These are phyloP conservation scores for Pseudocercospora musae DNA, from an alignment of 2,329 filamentous ascomycete species.

Conservation along the genomic window DNA sequence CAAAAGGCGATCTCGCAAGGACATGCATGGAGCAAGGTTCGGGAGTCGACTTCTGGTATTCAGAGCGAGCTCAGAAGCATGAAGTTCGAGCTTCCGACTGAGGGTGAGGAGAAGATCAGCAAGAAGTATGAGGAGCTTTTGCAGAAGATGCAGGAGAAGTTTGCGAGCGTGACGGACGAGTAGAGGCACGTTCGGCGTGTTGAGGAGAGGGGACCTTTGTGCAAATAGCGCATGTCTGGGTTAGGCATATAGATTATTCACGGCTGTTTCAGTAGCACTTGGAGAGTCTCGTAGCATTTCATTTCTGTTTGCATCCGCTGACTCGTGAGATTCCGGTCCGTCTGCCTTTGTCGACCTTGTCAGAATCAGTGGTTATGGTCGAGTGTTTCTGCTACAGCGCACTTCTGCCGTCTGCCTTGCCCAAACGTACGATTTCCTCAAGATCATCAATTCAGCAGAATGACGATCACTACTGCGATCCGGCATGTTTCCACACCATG, in stretches of 20 bases:
- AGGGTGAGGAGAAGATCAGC: slow-evolving; percentile 73
- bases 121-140: slow-evolving; percentile 96
- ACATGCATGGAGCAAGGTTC: slow-evolving; percentile 86
- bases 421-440: neutral
- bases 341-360: no score
- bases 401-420: no score
- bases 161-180: slow-evolving; percentile 93
- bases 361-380: no score
- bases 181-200: slow-evolving; percentile 46
- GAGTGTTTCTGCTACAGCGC: no score
- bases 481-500: no score
- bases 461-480: no score
- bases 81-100: slow-evolving; percentile 92
- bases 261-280: neutral
- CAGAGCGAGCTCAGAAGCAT: slow-evolving; percentile 82
- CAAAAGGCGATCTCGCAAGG: slow-evolving; percentile 93
- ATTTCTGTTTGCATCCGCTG: no score
- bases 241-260: slow-evolving; percentile 11
- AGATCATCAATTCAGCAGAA: neutral
- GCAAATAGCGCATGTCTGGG: slow-evolving; percentile 7
- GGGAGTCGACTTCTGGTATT: slow-evolving; percentile 83
- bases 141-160: slow-evolving; percentile 93
- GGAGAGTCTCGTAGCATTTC: no score
- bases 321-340: no score
- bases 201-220: neutral